phyloP scores from a whole-genome alignment of 1,139 yeast genomes.

The Geotrichum fermentans region DNA sequence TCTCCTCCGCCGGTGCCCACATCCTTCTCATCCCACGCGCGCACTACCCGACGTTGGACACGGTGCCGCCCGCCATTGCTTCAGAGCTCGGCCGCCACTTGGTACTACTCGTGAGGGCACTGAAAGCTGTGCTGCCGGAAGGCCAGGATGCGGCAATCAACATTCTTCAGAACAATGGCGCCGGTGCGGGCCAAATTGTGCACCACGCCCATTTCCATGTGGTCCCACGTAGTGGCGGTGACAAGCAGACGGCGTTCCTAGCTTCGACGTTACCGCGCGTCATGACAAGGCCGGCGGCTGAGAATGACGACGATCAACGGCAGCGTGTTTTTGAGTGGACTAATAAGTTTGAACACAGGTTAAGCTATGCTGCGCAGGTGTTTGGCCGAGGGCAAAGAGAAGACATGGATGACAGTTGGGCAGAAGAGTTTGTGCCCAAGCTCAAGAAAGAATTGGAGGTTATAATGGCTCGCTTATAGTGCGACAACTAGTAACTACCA shows the following conservation, averaged over 20 bases:
- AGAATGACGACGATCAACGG: background rate
- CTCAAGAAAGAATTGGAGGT: slow-evolving; percentile 8
- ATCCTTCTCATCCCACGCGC: slow-evolving; percentile 72
- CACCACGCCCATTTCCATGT: slow-evolving; percentile 86
- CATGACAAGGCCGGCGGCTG: background rate
- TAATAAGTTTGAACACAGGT: slow-evolving; percentile 19
- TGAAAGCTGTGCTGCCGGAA: slow-evolving; percentile 39
- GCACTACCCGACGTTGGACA: slow-evolving; percentile 77
- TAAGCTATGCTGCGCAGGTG: slow-evolving; percentile 28
- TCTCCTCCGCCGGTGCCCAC: slow-evolving; percentile 55
- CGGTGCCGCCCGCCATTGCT: slow-evolving; percentile 62
- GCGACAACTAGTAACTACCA: too few relatives aligned
- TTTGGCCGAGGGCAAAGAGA: slow-evolving; percentile 34
- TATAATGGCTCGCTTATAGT: background rate
- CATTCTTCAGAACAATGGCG: slow-evolving; percentile 78
- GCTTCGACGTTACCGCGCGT: background rate
- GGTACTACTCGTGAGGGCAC: slow-evolving; percentile 32
- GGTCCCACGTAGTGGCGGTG: slow-evolving; percentile 27
- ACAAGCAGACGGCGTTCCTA: slow-evolving; percentile 5
- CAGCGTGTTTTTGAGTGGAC: slow-evolving; percentile 6
- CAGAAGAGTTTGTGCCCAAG: slow-evolving; percentile 21
- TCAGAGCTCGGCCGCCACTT: slow-evolving; percentile 3
- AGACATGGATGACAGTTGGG: slow-evolving; percentile 32
- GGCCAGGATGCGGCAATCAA: slow-evolving; percentile 67
- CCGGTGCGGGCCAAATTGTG: slow-evolving; percentile 81